Percentiles rank a stretch among this genome's conserved stretches.
Evolutionary conservation across 345 rosid species (phyloP).

Genomic region (Turnera subulata): DNA sequence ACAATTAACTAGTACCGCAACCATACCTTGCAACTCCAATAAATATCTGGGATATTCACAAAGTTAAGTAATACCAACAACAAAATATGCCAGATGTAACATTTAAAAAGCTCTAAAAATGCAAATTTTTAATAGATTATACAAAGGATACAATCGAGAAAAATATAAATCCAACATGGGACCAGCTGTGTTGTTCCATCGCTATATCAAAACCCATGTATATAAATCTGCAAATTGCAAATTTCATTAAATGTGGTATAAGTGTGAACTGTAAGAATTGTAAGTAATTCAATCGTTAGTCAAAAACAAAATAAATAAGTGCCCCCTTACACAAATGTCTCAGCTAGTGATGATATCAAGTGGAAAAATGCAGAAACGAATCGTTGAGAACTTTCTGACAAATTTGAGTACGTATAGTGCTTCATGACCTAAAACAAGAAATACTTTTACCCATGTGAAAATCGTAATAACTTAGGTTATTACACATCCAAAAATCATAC

Average conservation of each 20-base stretch:
- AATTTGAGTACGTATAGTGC: constrained; percentile 86
- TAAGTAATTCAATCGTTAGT: constrained; percentile 5
- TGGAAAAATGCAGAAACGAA: constrained; percentile 92
- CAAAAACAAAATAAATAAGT: constrained; percentile 7
- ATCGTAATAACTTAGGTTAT: not conserved
- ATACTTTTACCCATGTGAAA: constrained; percentile 12
- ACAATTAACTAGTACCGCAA: constrained; percentile 10
- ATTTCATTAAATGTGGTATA: constrained; percentile 6
- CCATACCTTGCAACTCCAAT: constrained; percentile 81
- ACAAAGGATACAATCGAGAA: constrained; percentile 95
- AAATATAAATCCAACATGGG: constrained; percentile 87
- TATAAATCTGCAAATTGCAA: constrained; percentile 67
- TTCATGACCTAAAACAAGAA: constrained; percentile 76
- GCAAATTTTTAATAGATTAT: constrained; percentile 3
- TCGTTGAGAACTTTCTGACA: constrained; percentile 87
- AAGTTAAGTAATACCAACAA: constrained; percentile 37
- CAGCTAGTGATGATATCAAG: constrained; percentile 95
- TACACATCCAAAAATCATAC: not conserved
- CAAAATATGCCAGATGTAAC: no score
- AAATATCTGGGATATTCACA: constrained; percentile 52
- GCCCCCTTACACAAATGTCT: constrained; percentile 76
- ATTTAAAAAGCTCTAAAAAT: not conserved
- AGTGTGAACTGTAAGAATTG: not conserved
- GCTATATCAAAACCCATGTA: constrained; percentile 99
- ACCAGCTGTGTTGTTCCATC: constrained; percentile 99